Evolutionary conservation across 257 asterid genomes (phyloP), one percentile per base, ranked within the genome.

Genomic region (Perilla frutescens): DNA sequence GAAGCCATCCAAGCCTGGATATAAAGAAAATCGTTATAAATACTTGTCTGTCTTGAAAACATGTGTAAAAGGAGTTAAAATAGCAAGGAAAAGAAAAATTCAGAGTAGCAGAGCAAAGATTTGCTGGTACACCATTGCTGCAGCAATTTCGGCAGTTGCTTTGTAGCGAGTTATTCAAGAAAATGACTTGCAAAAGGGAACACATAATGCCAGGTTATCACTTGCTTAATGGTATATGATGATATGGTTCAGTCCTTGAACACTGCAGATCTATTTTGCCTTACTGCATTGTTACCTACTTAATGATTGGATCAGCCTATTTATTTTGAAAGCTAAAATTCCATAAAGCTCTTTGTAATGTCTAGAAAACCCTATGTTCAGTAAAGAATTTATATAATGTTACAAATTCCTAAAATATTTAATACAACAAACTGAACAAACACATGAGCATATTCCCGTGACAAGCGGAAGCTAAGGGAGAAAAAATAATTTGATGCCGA

Each of bases 1-100:
- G 80, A 74, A 95, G 89, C 99, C 99, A 95, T 71, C 99, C 99
- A 77, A 95, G 99, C 96, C 99, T 95, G 76, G 75, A 77, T 78
- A 54, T 45, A 60, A 63, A 64, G 80, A 74, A 77, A 73, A 68
- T 59, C 67, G 75, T 62, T 79, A 64, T 71, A 59, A 77, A 82
- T 80, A 79, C 56, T n/a, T 36, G 62, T 20, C 43, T 40, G 37
- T 62, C 51, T 53, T 50, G 67, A 70, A 31, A 62, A 68, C 37
- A 39, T 56, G 53, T 12, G 58, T 6, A 66, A 34, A 15, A 53
- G 13, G 48, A 10, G 40, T 60, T 29, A 8, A 34, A 65, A 62
- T 68, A 69, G 73, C 72, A 76, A 57, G 1, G 62, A 29, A 57
- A 57, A 10, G 13, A 31, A 32, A 57, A 1, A 29, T 4, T 26